Evolutionary conservation across 139 green algal genomes (phyloP).

Genomic region (Chlorella sp.): DNA sequence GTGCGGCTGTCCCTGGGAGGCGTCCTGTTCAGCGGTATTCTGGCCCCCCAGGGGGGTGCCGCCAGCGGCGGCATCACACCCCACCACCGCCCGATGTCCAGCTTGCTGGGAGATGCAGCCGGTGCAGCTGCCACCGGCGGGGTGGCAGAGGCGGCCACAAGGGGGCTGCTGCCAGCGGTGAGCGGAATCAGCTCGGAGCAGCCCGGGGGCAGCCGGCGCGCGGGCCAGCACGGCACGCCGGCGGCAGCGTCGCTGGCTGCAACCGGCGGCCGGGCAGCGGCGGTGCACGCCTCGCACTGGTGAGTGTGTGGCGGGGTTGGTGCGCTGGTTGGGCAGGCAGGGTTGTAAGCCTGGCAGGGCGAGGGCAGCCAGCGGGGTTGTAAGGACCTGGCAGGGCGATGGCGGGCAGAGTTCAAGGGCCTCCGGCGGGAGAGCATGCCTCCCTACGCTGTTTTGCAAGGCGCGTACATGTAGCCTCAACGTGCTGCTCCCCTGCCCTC

Average conservation of each 20-base stretch:
- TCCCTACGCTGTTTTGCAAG: too few relatives aligned
- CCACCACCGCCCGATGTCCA: not conserved
- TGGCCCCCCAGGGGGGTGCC: not conserved
- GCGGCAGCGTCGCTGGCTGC: not conserved
- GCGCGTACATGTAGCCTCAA: too few relatives aligned
- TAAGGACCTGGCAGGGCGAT: too few relatives aligned
- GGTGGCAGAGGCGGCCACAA: not conserved
- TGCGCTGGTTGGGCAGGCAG: too few relatives aligned
- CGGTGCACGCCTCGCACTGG: not conserved
- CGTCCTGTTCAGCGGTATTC: not conserved
- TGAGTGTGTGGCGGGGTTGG: not conserved
- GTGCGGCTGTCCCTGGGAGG: slow-evolving; percentile 2
- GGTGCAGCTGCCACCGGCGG: not conserved
- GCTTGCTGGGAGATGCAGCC: not conserved
- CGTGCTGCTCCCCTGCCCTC: too few relatives aligned
- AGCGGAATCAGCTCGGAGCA: not conserved
- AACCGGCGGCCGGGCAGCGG: not conserved
- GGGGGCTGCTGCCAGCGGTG: slow-evolving; percentile 11
- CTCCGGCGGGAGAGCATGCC: too few relatives aligned
- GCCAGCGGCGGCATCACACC: not conserved
- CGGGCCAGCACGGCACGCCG: not conserved
- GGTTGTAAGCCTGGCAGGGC: too few relatives aligned
- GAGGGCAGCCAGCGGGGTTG: too few relatives aligned
- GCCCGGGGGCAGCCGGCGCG: not conserved
- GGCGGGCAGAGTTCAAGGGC: too few relatives aligned